Evolutionary conservation across 208 protist genomes (phyloP).

Genomic region (Leishmania tropica): DNA sequence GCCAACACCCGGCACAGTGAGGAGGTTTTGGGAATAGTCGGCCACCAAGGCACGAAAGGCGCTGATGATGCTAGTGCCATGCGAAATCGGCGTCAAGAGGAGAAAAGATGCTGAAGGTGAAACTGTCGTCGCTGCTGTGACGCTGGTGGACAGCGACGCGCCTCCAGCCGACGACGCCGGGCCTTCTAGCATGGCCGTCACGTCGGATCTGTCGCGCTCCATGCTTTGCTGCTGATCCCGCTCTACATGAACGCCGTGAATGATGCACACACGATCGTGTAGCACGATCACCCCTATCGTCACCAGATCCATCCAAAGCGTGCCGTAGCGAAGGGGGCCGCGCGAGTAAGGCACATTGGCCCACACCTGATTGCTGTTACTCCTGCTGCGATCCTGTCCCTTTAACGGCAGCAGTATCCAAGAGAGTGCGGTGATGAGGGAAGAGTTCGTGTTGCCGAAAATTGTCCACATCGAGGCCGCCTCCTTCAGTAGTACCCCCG

Average conservation of each 20-base stretch:
- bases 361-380: neutral
- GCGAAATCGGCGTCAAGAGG: neutral
- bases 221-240: neutral
- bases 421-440: constrained; percentile 3
- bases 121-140: constrained; percentile 4
- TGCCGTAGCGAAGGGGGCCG: constrained; percentile 19
- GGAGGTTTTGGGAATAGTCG: constrained; percentile 40
- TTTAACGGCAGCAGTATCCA: constrained; percentile 19
- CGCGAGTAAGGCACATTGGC: constrained; percentile 3
- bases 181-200: neutral
- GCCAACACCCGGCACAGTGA: constrained; percentile 45
- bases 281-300: constrained; percentile 23
- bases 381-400: neutral
- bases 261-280: constrained; percentile 23
- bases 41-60: neutral
- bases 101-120: neutral
- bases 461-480: constrained; percentile 13
- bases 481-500: constrained; percentile 51
- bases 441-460: neutral
- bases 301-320: constrained; percentile 22
- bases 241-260: constrained; percentile 27
- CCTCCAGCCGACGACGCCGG: neutral
- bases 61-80: neutral
- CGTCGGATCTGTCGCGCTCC: neutral
- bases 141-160: constrained; percentile 22